Conservation (phyloP, 306 rosid species). For the Pterocarpus macrocarpus region DNA sequence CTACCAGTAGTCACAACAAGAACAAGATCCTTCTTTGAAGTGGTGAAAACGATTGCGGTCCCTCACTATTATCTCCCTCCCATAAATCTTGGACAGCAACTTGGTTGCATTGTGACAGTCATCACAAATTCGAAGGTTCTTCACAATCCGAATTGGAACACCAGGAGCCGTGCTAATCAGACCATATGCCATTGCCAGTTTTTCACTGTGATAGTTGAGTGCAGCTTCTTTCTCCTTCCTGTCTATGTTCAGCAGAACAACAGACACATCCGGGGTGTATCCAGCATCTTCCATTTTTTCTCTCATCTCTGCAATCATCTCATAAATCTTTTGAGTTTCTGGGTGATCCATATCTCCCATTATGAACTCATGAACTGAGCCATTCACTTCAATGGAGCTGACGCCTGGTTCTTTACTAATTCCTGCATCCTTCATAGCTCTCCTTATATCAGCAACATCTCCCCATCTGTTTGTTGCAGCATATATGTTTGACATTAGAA, state of each 20-base stretch:
- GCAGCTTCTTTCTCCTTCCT: constrained; percentile 69
- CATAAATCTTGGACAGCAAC: constrained; percentile 68
- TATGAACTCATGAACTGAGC: constrained; percentile 64
- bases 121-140: constrained; percentile 73
- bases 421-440: constrained; percentile 56
- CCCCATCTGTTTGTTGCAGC: constrained; percentile 70
- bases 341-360: constrained; percentile 68
- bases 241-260: constrained; percentile 58
- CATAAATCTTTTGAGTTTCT: constrained; percentile 55
- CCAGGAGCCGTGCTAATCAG: constrained; percentile 64
- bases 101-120: constrained; percentile 75
- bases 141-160: constrained; percentile 63
- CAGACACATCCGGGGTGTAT: constrained; percentile 61
- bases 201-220: constrained; percentile 70
- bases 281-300: constrained; percentile 63
- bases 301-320: constrained; percentile 66
- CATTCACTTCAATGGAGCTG: constrained; percentile 68
- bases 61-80: constrained; percentile 66
- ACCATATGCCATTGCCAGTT: constrained; percentile 79
- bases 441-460: constrained; percentile 63
- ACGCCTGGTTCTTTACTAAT: constrained; percentile 71
- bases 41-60: constrained; percentile 80
- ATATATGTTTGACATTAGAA: constrained; percentile 75
- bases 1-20: constrained; percentile 68
- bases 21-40: constrained; percentile 69